phyloP scores from a whole-genome alignment of 768 basidiomycete species.

The Albatrellus ellisii region DNA sequence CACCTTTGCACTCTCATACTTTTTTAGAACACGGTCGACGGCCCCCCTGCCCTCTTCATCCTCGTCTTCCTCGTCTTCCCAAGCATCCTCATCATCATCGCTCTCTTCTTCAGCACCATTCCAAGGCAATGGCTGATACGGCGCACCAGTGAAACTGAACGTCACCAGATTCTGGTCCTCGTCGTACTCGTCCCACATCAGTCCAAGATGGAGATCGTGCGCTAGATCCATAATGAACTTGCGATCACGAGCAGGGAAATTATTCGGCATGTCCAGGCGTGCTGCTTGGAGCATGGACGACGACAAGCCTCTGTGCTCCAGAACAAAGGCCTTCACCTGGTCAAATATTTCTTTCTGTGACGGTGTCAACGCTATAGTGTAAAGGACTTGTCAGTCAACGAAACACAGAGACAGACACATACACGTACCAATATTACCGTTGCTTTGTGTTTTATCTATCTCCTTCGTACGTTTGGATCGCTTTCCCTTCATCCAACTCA shows the following conservation, averaged over 20 bases:
- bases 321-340: constrained; percentile 63
- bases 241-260: constrained; percentile 69
- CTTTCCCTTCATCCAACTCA: constrained; percentile 93
- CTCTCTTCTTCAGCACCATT: constrained; percentile 23
- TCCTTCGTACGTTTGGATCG: constrained; percentile 61
- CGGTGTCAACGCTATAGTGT: constrained; percentile 47
- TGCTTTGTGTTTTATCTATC: constrained; percentile 46
- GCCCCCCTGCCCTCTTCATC: constrained; percentile 65
- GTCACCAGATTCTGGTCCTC: constrained; percentile 69
- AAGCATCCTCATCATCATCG: constrained; percentile 40
- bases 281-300: constrained; percentile 23
- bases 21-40: constrained; percentile 69
- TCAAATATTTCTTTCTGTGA: constrained; percentile 71
- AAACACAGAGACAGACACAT: neutral
- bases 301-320: constrained; percentile 26
- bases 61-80: constrained; percentile 38
- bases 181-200: constrained; percentile 93
- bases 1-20: constrained; percentile 80
- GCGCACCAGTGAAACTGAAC: constrained; percentile 40
- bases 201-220: constrained; percentile 58
- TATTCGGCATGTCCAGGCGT: constrained; percentile 58
- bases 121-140: constrained; percentile 21
- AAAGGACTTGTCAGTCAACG: constrained; percentile 3
- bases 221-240: constrained; percentile 68
- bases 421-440: constrained; percentile 48